These are phyloP conservation scores for Hypoxylon fragiforme DNA, from an alignment of 495 filamentous ascomycete species.

Conservation along the genomic window DNA sequence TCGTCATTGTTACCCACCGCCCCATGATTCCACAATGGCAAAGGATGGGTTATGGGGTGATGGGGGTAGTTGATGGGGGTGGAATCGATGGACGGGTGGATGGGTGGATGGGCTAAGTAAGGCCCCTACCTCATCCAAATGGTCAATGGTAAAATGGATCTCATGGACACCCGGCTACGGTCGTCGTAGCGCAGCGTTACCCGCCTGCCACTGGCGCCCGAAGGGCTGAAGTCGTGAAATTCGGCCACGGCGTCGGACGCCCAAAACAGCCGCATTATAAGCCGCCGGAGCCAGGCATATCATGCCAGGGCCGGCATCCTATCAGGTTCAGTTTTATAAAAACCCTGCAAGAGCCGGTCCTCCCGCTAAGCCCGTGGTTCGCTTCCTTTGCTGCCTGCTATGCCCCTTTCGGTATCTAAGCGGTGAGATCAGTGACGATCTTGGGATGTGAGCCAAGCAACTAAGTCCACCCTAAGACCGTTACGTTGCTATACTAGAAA, in stretches of 20 bases:
- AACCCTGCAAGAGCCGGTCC: constrained; percentile 12
- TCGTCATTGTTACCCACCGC: constrained; percentile 29
- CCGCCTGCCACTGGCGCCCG: too few relatives aligned
- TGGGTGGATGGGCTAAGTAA: background rate
- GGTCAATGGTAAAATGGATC: too few relatives aligned
- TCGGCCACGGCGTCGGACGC: background rate
- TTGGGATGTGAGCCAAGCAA: constrained; percentile 15
- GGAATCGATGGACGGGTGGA: background rate
- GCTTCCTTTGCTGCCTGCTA: constrained; percentile 2
- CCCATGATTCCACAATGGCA: constrained; percentile 7
- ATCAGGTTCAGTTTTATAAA: background rate
- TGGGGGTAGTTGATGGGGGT: background rate
- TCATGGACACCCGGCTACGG: too few relatives aligned
- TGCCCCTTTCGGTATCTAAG: constrained; percentile 7
- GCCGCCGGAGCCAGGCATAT: constrained; percentile 13
- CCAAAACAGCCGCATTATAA: constrained; percentile 6
- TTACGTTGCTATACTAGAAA: background rate
- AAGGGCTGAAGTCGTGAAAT: background rate
- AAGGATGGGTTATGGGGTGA: background rate
- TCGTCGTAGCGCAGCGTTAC: too few relatives aligned
- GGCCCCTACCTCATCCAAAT: too few relatives aligned
- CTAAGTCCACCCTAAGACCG: background rate
- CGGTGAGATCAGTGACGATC: constrained; percentile 28
- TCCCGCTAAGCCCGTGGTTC: constrained; percentile 9
- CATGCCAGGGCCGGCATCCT: background rate